Evolutionary conservation across 2,329 filamentous ascomycete species (phyloP).

Genomic region (Epichloe bromicola): DNA sequence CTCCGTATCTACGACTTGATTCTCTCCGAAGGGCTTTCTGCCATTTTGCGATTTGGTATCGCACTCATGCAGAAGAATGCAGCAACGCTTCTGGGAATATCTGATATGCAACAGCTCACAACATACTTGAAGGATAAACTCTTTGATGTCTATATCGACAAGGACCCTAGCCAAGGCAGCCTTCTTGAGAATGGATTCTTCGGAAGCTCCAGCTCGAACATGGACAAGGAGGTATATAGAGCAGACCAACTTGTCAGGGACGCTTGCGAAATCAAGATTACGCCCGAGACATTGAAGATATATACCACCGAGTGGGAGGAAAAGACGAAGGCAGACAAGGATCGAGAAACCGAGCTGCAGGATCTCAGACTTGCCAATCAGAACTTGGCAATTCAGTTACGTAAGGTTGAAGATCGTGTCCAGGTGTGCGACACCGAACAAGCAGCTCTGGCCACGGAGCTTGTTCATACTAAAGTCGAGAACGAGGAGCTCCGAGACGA

Average conservation of each 20-base stretch:
- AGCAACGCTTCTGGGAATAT: constrained; percentile 62
- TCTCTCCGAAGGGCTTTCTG: constrained; percentile 81
- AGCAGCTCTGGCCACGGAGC: constrained; percentile 76
- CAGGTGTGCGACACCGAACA: constrained; percentile 86
- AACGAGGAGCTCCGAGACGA: constrained; percentile 82
- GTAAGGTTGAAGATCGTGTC: constrained; percentile 73
- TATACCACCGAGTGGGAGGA: constrained; percentile 91
- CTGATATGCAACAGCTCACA: constrained; percentile 82
- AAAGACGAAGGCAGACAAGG: constrained; percentile 68
- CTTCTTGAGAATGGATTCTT: constrained; percentile 96
- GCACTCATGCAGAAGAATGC: constrained; percentile 95
- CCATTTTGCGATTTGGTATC: constrained; percentile 87
- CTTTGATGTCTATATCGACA: constrained; percentile 96
- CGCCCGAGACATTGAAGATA: constrained; percentile 63
- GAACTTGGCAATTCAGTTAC: constrained; percentile 61
- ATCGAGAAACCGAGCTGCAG: constrained; percentile 71
- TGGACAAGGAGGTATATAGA: constrained; percentile 91
- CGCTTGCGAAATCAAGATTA: constrained; percentile 77
- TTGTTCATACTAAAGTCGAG: constrained; percentile 85
- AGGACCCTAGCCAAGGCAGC: constrained; percentile 79
- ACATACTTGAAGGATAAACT: constrained; percentile 85
- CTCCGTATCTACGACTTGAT: constrained; percentile 95
- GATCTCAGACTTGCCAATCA: constrained; percentile 53
- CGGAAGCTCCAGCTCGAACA: constrained; percentile 73
- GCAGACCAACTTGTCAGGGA: constrained; percentile 89